Base-by-base conservation (phyloP, 441 rosid species). In the Gossypium schwendimanii region DNA sequence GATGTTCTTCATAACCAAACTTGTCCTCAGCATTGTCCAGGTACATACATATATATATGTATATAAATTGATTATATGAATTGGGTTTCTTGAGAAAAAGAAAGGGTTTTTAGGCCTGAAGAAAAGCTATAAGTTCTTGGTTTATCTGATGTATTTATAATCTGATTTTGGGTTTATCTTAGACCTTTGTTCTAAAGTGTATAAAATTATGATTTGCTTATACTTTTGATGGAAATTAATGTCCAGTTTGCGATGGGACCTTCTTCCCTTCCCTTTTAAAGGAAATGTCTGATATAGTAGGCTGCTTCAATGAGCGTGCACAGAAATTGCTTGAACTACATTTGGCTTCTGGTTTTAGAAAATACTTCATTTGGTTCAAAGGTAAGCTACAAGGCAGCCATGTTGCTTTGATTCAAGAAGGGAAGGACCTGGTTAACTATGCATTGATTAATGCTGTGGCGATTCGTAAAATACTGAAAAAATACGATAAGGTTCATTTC, bases 401-500 rank as follows among this genome's bases (percentile, higher is more conserved):
- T 78, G 79, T 61, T 63, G 81, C 85, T 64, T 81, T 92, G 75
- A 80, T 89, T 64, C 91, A 88, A 81, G 92, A 94, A 76, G 98
- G 97, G 75, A 86, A 81, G 77, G 94, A 92, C 75, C 76, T 92
- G 79, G 96, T 94, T 59, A 83, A 81, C 59, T 94, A 94, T 77
- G 98, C 97, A 0, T 84, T 90, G 6, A 89, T 92, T 60, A 89
- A 94, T 65, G 94, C 98, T 1, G 82, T 80, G 1, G 98, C 97
- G 11, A 86, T 94, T 47, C 80, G 96, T 21, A 94, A 94, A 78
- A 94, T 94, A 65, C 90, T 94, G 18, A 94, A 94, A 83, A 92
- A 91, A 78, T 92, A 94, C 67, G 97, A 92, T 76, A 94, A 94
- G 95, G 81, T 94, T 78, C 99, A 94, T 78, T 86, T 84, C 78